phyloP scores from a whole-genome alignment of 1,284 basidiomycete species.

The Earliella scabrosa region DNA sequence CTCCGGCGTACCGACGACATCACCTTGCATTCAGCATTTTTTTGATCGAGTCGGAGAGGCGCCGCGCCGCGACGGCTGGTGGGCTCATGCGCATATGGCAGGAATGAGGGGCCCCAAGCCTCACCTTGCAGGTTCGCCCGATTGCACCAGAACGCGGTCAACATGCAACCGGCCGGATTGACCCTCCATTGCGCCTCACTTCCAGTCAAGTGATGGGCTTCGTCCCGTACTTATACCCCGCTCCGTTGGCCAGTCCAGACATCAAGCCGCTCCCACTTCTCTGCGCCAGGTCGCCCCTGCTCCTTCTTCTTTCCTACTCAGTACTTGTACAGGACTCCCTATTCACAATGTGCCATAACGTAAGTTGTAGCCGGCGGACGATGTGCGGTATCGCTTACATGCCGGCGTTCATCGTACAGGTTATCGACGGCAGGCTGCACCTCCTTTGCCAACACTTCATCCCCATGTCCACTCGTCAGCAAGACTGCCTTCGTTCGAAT shows the following conservation, averaged over 20 bases:
- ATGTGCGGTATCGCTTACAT: slow-evolving; percentile 5
- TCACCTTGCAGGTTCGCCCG: slow-evolving; percentile 35
- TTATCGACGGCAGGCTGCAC: slow-evolving; percentile 79
- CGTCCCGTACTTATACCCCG: slow-evolving; percentile 24
- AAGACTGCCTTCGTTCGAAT: slow-evolving; percentile 66
- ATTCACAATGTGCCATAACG: slow-evolving; percentile 76
- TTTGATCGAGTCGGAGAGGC: slow-evolving; percentile 30
- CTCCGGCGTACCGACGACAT: slow-evolving; percentile 24
- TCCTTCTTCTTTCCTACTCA: slow-evolving; percentile 9
- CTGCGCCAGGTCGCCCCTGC: slow-evolving; percentile 21
- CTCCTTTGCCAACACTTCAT: slow-evolving; percentile 76
- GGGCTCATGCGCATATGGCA: slow-evolving; percentile 31
- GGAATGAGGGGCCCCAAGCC: slow-evolving; percentile 37
- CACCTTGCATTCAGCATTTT: slow-evolving; percentile 29
- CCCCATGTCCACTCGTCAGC: slow-evolving; percentile 68
- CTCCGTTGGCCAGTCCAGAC: slow-evolving; percentile 8
- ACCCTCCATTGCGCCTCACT: slow-evolving; percentile 31
- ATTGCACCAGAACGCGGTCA: slow-evolving; percentile 35
- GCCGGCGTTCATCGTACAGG: slow-evolving; percentile 41
- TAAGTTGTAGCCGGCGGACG: slow-evolving; percentile 39
- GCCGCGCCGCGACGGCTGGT: slow-evolving; percentile 29
- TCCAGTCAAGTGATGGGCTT: slow-evolving; percentile 34
- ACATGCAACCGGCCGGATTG: slow-evolving; percentile 35
- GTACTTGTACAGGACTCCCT: slow-evolving; percentile 13
- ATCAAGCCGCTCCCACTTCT: slow-evolving; percentile 22